Evolutionary conservation across 306 rosid species (phyloP).

Genomic region (Pterocarpus macrocarpus): DNA sequence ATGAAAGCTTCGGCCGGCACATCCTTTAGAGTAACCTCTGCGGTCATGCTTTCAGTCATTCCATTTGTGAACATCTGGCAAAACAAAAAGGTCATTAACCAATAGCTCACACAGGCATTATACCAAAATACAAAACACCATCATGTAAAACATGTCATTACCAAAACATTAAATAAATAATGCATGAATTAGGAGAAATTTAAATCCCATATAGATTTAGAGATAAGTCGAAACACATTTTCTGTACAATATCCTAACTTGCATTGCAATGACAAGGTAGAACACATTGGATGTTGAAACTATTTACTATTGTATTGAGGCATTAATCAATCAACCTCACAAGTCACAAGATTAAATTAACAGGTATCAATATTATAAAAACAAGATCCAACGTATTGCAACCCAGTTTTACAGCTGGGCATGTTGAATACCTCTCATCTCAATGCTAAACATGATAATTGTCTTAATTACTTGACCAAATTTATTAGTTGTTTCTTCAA

Average conservation of each 20-base stretch:
- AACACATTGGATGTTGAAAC: conserved; percentile 12
- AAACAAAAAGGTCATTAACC: conserved; percentile 38
- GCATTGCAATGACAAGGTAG: conserved; percentile 30
- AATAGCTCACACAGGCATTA: conserved; percentile 20
- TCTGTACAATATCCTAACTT: conserved; percentile 17
- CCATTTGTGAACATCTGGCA: conserved; percentile 98
- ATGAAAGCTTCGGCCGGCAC: conserved; percentile 84
- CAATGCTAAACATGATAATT: conserved; percentile 22
- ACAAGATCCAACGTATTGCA: not conserved
- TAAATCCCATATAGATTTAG: not conserved
- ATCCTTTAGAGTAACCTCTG: conserved; percentile 76
- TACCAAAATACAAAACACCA: conserved; percentile 32
- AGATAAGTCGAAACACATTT: conserved; percentile 13
- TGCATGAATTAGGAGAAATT: conserved; percentile 22
- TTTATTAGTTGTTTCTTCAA: conserved; percentile 8
- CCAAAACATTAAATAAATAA: conserved; percentile 18
- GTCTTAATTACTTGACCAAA: not conserved
- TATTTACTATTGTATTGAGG: conserved; percentile 27
- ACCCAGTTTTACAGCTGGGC: not conserved
- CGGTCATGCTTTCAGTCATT: conserved; percentile 91
- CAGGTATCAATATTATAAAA: not conserved
- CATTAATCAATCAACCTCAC: conserved; percentile 25
- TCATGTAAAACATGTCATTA: conserved; percentile 2
- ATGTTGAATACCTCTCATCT: conserved; percentile 33
- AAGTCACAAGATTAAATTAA: not conserved